These are phyloP conservation scores for Diddensiella transvaalensis DNA, from an alignment of 805 yeast genomes.

Conservation along the genomic window DNA sequence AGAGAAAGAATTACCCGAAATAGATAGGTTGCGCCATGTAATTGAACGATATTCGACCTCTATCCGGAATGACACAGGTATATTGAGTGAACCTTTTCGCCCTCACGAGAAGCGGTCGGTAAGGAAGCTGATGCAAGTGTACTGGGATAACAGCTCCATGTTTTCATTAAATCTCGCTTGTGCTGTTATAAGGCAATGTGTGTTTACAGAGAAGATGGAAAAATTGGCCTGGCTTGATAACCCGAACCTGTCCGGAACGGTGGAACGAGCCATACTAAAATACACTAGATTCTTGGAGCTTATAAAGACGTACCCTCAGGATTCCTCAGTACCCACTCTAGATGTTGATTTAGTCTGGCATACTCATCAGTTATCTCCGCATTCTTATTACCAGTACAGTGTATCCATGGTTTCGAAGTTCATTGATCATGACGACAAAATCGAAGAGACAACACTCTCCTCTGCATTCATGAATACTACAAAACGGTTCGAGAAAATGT, in stretches of 20 bases:
- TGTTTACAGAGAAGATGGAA: slow-evolving; percentile 22
- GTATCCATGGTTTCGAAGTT: not conserved
- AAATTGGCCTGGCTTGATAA: slow-evolving; percentile 20
- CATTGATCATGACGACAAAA: slow-evolving; percentile 19
- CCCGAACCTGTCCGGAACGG: slow-evolving; percentile 14
- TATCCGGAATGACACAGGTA: not conserved
- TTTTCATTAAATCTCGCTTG: slow-evolving; percentile 17
- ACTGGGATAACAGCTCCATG: slow-evolving; percentile 18
- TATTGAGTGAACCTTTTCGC: not conserved
- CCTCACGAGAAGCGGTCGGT: slow-evolving; percentile 5
- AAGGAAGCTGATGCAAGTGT: slow-evolving; percentile 13
- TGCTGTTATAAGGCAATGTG: slow-evolving; percentile 21
- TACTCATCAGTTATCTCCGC: slow-evolving; percentile 22
- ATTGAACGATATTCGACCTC: not conserved
- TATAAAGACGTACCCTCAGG: slow-evolving; percentile 1
- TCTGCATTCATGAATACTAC: slow-evolving; percentile 9
- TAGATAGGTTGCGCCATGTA: not conserved
- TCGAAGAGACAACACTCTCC: slow-evolving; percentile 11
- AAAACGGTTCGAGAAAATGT: slow-evolving; percentile 9
- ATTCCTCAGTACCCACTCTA: slow-evolving; percentile 18
- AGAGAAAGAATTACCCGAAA: not conserved
- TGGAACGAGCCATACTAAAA: slow-evolving; percentile 11
- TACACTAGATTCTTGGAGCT: slow-evolving; percentile 15
- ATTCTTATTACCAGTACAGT: slow-evolving; percentile 6
- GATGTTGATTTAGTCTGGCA: slow-evolving; percentile 26